These are phyloP conservation scores for Candida awuae DNA, from an alignment of 805 yeast species.

Conservation along the genomic window DNA sequence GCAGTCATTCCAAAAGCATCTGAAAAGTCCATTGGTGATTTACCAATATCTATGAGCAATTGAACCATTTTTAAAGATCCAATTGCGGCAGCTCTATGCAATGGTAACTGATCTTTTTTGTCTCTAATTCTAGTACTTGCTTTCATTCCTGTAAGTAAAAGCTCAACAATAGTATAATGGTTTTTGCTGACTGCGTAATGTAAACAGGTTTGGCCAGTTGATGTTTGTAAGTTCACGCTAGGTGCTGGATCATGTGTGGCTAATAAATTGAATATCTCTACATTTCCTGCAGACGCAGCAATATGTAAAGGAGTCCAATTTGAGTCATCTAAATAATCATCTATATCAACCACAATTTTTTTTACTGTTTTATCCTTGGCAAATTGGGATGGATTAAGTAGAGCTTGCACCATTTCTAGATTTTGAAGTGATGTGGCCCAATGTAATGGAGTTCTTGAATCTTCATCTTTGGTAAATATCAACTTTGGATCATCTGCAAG, in stretches of 20 bases:
- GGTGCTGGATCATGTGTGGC: constrained; percentile 45
- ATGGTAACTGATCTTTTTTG: constrained; percentile 51
- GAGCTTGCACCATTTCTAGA: constrained; percentile 39
- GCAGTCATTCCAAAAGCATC: constrained; percentile 80
- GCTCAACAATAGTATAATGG: constrained; percentile 44
- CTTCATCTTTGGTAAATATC: constrained; percentile 49
- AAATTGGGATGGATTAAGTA: constrained; percentile 23
- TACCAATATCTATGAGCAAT: constrained; percentile 42
- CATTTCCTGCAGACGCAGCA: constrained; percentile 66
- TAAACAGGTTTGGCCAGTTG: constrained; percentile 61
- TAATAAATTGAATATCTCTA: constrained; percentile 43
- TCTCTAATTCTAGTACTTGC: constrained; percentile 65
- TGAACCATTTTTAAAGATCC: constrained; percentile 57
- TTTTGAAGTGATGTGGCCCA: constrained; percentile 77
- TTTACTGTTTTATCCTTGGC: neutral
- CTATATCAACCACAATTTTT: constrained; percentile 42
- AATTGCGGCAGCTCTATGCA: constrained; percentile 77
- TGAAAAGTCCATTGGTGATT: constrained; percentile 57
- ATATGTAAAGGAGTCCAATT: constrained; percentile 91
- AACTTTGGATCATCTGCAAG: constrained; percentile 42
- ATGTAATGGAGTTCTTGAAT: constrained; percentile 73
- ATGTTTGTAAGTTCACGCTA: constrained; percentile 53
- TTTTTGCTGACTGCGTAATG: constrained; percentile 72
- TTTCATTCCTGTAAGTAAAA: constrained; percentile 43
- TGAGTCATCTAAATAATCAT: constrained; percentile 59